phyloP scores from a whole-genome alignment of 1,139 yeast genomes.

The Saccharomycopsis hybrid region DNA sequence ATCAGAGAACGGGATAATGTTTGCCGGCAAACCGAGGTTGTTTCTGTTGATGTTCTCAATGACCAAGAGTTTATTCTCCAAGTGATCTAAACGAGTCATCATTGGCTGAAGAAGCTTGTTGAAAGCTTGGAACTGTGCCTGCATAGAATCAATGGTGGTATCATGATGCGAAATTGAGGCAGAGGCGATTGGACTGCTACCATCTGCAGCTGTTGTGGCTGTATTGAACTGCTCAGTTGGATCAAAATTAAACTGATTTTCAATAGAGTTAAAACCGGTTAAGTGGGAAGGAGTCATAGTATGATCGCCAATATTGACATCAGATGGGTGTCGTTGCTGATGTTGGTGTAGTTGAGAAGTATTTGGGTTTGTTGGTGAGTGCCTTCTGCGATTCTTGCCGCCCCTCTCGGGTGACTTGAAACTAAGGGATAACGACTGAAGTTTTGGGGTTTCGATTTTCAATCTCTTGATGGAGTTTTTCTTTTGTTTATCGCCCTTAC shows the following conservation, averaged over 20 bases:
- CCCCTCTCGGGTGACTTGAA: conserved; percentile 1
- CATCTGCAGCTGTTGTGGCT: no score
- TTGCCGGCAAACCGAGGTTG: conserved; percentile 19
- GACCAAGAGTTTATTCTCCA: conserved; percentile 17
- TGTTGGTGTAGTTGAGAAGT: neutral
- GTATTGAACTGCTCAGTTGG: no score
- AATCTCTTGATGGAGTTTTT: conserved; percentile 14
- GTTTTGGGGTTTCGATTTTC: conserved; percentile 15
- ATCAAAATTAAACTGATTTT: conserved; percentile 6
- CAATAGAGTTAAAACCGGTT: neutral
- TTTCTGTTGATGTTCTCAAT: conserved; percentile 20
- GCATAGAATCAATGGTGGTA: neutral
- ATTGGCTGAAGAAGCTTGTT: conserved; percentile 13
- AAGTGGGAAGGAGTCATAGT: conserved; percentile 3
- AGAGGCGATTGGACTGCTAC: no score
- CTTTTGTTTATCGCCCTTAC: conserved; percentile 12
- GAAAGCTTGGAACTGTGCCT: conserved; percentile 5
- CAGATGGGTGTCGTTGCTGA: neutral
- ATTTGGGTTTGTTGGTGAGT: neutral
- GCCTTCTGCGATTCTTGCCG: neutral
- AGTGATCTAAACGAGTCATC: conserved; percentile 6
- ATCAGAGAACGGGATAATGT: conserved; percentile 17
- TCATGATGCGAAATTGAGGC: no score
- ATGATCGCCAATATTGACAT: neutral
- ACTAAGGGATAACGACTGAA: conserved; percentile 2